Percentiles rank a stretch among this genome's conserved stretches.
Evolutionary conservation across 768 basidiomycete species (phyloP).

Genomic region (Hygrophoropsis aurantiaca): DNA sequence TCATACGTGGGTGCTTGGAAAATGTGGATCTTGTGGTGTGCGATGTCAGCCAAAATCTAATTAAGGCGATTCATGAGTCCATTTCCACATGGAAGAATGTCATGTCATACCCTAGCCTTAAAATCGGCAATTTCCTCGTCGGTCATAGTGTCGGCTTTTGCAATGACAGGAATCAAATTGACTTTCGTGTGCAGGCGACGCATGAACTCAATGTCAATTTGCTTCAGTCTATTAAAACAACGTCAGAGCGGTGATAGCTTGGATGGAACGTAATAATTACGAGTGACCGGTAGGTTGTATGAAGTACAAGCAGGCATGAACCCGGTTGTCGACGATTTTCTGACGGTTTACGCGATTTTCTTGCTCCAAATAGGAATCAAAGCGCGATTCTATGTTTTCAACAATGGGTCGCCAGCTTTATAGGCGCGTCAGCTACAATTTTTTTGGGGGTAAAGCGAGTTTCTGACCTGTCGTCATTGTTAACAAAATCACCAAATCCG

Average conservation of each 20-base stretch:
- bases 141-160: conserved; percentile 96
- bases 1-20: conserved; percentile 98
- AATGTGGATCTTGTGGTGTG: conserved; percentile 93
- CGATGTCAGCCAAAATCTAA: conserved; percentile 90
- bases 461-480: conserved; percentile 93
- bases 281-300: conserved; percentile 98
- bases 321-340: conserved; percentile 94
- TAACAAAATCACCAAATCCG: conserved; percentile 98
- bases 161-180: conserved; percentile 98
- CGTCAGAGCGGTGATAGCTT: background rate
- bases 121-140: conserved; percentile 93
- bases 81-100: no score
- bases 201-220: conserved; percentile 99
- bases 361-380: conserved; percentile 96
- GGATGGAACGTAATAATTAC: conserved; percentile 46
- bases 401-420: conserved; percentile 96
- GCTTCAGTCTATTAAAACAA: conserved; percentile 71
- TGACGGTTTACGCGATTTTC: conserved; percentile 96
- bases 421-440: conserved; percentile 17
- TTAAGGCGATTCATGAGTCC: conserved; percentile 1
- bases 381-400: conserved; percentile 97
- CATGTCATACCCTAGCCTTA: conserved; percentile 76
- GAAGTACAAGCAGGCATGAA: conserved; percentile 99
- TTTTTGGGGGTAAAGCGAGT: conserved; percentile 12
- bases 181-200: conserved; percentile 94